A percentile compares a stretch with the other conserved stretches of the same genome.
Conservation (phyloP, 2,329 filamentous ascomycete species). For the Sporothrix inflata region DNA sequence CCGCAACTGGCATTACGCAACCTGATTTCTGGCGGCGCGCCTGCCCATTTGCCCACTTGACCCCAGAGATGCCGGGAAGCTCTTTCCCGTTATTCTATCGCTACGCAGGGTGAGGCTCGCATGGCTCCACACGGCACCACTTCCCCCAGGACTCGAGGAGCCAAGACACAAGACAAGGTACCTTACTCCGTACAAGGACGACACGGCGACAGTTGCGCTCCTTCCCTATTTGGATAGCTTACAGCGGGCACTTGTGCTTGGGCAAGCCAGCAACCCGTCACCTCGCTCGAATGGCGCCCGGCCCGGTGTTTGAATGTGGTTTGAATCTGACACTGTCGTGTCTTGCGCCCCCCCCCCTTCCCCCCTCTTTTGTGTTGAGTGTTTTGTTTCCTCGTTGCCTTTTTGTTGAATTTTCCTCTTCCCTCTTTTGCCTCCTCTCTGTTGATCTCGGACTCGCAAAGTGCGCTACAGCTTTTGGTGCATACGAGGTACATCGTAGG, state of each 20-base stretch:
- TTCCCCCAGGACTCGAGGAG: neutral
- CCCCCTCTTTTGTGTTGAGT: neutral
- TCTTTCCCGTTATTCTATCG: neutral
- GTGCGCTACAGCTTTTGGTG: neutral
- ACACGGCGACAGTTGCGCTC: constrained; percentile 12
- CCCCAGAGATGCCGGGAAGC: neutral
- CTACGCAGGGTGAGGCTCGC: constrained; percentile 7
- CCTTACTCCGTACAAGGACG: neutral
- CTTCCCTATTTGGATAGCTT: constrained; percentile 27
- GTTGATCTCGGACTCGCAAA: neutral
- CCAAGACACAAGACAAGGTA: neutral
- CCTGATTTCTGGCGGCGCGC: neutral
- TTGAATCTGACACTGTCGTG: constrained; percentile 15
- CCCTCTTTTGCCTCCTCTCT: neutral
- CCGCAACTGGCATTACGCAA: neutral
- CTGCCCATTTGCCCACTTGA: neutral
- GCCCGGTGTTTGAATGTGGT: neutral
- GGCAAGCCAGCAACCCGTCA: neutral
- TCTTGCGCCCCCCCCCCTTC: neutral
- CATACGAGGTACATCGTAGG: neutral
- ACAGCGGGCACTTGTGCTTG: neutral
- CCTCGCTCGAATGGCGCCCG: constrained; percentile 19
- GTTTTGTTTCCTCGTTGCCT: neutral
- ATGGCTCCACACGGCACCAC: constrained; percentile 9
- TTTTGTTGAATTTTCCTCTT: neutral